Percentiles rank a stretch among this genome's conserved stretches.
These are phyloP conservation scores for Aspergillus pseudoglaucus DNA, from an alignment of 2,329 filamentous ascomycete genomes.

Conservation along the genomic window DNA sequence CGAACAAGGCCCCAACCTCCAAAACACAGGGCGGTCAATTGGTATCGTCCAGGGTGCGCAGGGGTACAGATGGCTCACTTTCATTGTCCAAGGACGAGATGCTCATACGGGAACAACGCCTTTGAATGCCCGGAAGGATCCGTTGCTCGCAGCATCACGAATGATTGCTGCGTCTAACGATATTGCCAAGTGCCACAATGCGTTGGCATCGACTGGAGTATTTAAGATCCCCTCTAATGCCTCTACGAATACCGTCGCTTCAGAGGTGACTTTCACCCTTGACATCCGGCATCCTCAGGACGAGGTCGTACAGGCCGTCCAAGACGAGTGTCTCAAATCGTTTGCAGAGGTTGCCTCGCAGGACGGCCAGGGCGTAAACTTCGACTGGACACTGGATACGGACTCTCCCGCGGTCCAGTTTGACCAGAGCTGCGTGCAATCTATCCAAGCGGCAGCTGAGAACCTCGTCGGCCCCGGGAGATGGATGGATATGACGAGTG, in stretches of 20 bases:
- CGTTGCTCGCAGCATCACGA: slow-evolving; percentile 56
- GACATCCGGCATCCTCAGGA: slow-evolving; percentile 58
- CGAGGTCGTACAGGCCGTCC: slow-evolving; percentile 48
- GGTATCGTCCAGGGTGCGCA: slow-evolving; percentile 63
- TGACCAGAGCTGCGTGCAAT: slow-evolving; percentile 55
- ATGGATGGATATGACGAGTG: slow-evolving; percentile 46
- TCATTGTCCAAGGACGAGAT: slow-evolving; percentile 58
- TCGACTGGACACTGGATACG: slow-evolving; percentile 55
- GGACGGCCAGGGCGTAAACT: slow-evolving; percentile 43
- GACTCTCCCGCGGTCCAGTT: slow-evolving; percentile 53
- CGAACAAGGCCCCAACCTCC: slow-evolving; percentile 68
- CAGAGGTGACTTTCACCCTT: slow-evolving; percentile 56
- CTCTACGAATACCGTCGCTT: slow-evolving; percentile 62
- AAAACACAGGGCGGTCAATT: slow-evolving; percentile 54
- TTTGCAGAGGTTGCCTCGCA: slow-evolving; percentile 52
- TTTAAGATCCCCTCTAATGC: slow-evolving; percentile 53
- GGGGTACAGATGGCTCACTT: slow-evolving; percentile 62
- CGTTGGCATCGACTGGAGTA: slow-evolving; percentile 60
- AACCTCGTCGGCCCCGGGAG: slow-evolving; percentile 47
- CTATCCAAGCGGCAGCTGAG: slow-evolving; percentile 51
- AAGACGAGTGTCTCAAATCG: slow-evolving; percentile 46
- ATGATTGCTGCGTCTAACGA: slow-evolving; percentile 59
- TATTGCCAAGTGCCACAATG: slow-evolving; percentile 50
- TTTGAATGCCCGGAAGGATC: slow-evolving; percentile 55
- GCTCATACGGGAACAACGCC: slow-evolving; percentile 67